Percentiles rank a stretch among this genome's conserved stretches.
These are phyloP conservation scores for Phycomyces nitens DNA, from an alignment of 192 early-diverging fungal genomes.

Conservation along the genomic window DNA sequence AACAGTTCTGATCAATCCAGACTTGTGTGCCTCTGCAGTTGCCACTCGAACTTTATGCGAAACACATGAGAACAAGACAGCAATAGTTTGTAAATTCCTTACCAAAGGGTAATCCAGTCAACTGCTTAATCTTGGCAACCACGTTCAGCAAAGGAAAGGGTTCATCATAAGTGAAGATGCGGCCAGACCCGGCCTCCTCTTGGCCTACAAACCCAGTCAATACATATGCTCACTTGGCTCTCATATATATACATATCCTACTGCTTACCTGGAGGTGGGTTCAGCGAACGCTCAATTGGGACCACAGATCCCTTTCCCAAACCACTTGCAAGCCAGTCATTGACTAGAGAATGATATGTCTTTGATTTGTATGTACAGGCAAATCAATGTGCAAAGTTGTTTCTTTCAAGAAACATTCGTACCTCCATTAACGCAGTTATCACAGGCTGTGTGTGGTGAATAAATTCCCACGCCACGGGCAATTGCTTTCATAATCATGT, in stretches of 20 bases:
- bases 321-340: slow-evolving; percentile 87
- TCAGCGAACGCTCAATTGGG: slow-evolving; percentile 38
- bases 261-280: slow-evolving; percentile 50
- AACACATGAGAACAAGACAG: neutral
- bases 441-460: slow-evolving; percentile 88
- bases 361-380: no score
- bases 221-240: no score
- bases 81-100: no score
- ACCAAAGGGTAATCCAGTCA: slow-evolving; percentile 65
- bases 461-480: slow-evolving; percentile 85
- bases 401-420: slow-evolving; percentile 1
- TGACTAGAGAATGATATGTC: slow-evolving; percentile 43
- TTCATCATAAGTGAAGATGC: slow-evolving; percentile 55
- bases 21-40: slow-evolving; percentile 42
- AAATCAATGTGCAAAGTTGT: neutral
- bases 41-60: slow-evolving; percentile 63
- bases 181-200: slow-evolving; percentile 55
- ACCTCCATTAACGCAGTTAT: slow-evolving; percentile 74
- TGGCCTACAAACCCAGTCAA: slow-evolving; percentile 35
- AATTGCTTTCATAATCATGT: slow-evolving; percentile 74
- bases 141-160: slow-evolving; percentile 50
- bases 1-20: slow-evolving; percentile 60
- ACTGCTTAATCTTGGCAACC: slow-evolving; percentile 57
- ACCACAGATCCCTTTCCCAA: slow-evolving; percentile 45
- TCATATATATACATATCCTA: no score